Evolutionary conservation across 1,284 basidiomycete genomes (phyloP).

Genomic region (Ganoderma leucocontextum): DNA sequence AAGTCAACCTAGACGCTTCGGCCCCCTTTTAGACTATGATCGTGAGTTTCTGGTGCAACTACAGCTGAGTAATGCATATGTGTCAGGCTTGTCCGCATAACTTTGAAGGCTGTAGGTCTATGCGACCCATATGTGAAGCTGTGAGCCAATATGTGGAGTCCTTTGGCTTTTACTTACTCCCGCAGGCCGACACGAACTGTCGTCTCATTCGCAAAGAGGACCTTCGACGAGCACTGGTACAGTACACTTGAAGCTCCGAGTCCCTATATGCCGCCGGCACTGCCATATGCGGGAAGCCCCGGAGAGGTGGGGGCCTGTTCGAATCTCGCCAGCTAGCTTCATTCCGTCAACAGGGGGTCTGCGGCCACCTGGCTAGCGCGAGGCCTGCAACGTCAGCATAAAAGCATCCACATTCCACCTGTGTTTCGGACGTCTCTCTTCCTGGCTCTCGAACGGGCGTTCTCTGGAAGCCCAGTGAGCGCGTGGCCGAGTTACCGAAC

Average conservation of each 20-base stretch:
- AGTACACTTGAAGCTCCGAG: background rate
- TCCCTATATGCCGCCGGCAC: slow-evolving; percentile 12
- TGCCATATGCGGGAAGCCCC: slow-evolving; percentile 1
- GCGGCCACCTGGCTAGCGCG: background rate
- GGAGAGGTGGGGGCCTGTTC: slow-evolving; percentile 1
- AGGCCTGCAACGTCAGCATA: background rate
- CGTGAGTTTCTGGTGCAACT: too few relatives aligned
- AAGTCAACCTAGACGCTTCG: too few relatives aligned
- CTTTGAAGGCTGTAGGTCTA: too few relatives aligned
- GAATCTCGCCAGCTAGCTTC: background rate
- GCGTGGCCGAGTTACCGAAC: slow-evolving; percentile 2
- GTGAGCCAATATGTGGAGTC: too few relatives aligned
- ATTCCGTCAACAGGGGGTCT: slow-evolving; percentile 4
- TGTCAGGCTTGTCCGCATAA: too few relatives aligned
- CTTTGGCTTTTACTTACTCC: too few relatives aligned
- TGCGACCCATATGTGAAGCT: too few relatives aligned
- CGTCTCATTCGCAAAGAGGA: too few relatives aligned
- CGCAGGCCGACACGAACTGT: too few relatives aligned
- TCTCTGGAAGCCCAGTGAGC: slow-evolving; percentile 2
- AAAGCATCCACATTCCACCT: background rate
- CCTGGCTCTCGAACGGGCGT: background rate
- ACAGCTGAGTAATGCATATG: too few relatives aligned
- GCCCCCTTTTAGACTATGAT: too few relatives aligned
- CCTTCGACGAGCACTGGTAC: too few relatives aligned
- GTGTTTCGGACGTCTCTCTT: background rate